These are phyloP conservation scores for Chaetomium strumarium DNA, from an alignment of 2,329 filamentous ascomycete genomes.

Conservation along the genomic window DNA sequence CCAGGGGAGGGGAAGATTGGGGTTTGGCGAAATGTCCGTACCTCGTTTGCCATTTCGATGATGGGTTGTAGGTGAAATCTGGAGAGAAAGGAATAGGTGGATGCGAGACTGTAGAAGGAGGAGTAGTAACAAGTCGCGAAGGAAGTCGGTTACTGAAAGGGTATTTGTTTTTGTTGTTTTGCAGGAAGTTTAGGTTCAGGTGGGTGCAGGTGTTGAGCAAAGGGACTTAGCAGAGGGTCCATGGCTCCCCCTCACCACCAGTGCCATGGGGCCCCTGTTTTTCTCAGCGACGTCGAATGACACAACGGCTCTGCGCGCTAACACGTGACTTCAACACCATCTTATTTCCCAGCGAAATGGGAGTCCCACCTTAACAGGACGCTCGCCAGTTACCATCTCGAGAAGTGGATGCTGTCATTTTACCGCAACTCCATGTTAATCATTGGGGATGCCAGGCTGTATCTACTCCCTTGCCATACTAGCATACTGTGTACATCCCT, in stretches of 20 bases:
- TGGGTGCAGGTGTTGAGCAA: slow-evolving; percentile 23
- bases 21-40: slow-evolving; percentile 19
- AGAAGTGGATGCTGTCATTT: slow-evolving; percentile 13
- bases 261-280: slow-evolving; percentile 21
- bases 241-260: slow-evolving; percentile 22
- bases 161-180: slow-evolving; percentile 20
- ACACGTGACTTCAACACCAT: slow-evolving; percentile 15
- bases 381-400: not conserved
- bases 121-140: not conserved
- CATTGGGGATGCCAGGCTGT: no score
- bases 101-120: slow-evolving; percentile 9
- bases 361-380: slow-evolving; percentile 21
- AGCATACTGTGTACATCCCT: no score
- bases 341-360: slow-evolving; percentile 17
- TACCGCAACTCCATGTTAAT: not conserved
- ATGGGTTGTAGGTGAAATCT: slow-evolving; percentile 13
- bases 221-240: slow-evolving; percentile 21
- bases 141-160: slow-evolving; percentile 7
- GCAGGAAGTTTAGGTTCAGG: slow-evolving; percentile 19
- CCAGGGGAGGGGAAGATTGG: slow-evolving; percentile 13
- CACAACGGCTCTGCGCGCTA: slow-evolving; percentile 18
- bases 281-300: slow-evolving; percentile 20
- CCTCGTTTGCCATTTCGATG: slow-evolving; percentile 30
- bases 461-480: no score
- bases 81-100: not conserved